Conservation (phyloP, 805 yeast genomes). For the Wickerhamiella kurtzmanii region DNA sequence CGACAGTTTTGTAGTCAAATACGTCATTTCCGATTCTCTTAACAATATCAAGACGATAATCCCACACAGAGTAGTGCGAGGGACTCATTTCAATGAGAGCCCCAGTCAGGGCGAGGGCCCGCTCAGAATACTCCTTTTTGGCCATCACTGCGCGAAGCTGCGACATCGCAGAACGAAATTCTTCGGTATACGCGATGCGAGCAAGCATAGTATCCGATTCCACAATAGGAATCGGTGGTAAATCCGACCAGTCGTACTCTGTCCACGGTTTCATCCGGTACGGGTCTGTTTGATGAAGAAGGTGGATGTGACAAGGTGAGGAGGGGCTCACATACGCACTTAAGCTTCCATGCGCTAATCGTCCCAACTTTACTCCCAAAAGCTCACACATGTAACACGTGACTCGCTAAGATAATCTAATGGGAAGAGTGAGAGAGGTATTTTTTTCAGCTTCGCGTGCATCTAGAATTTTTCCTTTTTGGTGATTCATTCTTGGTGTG, state of each 20-base stretch:
- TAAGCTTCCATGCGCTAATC: no score
- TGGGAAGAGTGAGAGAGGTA: no score
- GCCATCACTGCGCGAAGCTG: slow-evolving; percentile 46
- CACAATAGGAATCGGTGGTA: slow-evolving; percentile 23
- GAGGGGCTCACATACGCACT: background rate
- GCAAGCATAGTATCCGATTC: slow-evolving; percentile 24
- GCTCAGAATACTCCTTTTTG: slow-evolving; percentile 45
- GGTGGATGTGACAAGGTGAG: background rate
- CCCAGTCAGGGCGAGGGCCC: slow-evolving; percentile 59
- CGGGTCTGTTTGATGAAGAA: slow-evolving; percentile 1
- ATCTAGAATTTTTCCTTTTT: background rate
- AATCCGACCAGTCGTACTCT: slow-evolving; percentile 25
- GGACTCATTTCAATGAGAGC: slow-evolving; percentile 55
- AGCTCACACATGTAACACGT: slow-evolving; percentile 1
- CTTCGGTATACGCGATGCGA: slow-evolving; percentile 47
- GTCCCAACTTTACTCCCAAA: no score
- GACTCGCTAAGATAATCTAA: background rate
- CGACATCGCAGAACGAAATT: slow-evolving; percentile 52
- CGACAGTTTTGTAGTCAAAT: slow-evolving; percentile 14
- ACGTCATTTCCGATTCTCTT: slow-evolving; percentile 24
- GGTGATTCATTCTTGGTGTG: background rate
- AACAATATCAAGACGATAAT: slow-evolving; percentile 25
- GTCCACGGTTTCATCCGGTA: slow-evolving; percentile 11
- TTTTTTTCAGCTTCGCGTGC: background rate
- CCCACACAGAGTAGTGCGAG: slow-evolving; percentile 89